A percentile compares a stretch with the other conserved stretches of the same genome.
Conservation (phyloP, 495 filamentous ascomycete species). For the Terfezia claveryi region DNA sequence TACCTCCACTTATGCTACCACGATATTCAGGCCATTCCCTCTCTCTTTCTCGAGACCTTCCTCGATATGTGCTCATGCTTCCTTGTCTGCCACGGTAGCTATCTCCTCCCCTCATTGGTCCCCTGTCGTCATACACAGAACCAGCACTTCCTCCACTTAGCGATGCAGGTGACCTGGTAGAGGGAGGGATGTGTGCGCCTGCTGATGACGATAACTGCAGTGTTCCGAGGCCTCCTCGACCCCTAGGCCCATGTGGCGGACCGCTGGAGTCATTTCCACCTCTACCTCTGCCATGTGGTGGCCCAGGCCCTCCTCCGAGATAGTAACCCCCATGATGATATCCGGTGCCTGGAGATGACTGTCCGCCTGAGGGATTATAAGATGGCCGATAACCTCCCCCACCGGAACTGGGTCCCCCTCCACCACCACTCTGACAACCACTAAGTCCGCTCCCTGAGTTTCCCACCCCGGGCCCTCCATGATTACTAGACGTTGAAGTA, state of each 20-base stretch:
- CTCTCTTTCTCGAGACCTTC: not conserved
- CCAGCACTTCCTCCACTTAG: not conserved
- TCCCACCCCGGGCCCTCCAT: no score
- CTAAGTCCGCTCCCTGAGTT: no score
- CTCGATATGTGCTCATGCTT: not conserved
- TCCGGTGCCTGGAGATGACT: not conserved
- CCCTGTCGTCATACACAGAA: not conserved
- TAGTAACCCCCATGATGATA: not conserved
- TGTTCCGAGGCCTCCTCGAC: not conserved
- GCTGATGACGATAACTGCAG: not conserved
- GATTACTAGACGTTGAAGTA: not conserved
- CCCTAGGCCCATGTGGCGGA: not conserved
- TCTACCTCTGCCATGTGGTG: not conserved
- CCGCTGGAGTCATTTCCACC: not conserved
- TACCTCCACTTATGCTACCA: not conserved
- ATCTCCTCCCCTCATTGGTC: not conserved
- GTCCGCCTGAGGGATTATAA: not conserved
- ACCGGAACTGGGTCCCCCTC: not conserved
- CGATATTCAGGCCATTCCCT: not conserved
- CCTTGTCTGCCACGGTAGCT: not conserved
- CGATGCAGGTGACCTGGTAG: not conserved
- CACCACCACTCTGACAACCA: not conserved
- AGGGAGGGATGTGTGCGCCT: not conserved
- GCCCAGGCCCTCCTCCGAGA: not conserved
- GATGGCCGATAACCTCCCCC: not conserved